Base-by-base conservation (phyloP, 371 early-diverging fungal genomes). In the Rozella allomycis region DNA sequence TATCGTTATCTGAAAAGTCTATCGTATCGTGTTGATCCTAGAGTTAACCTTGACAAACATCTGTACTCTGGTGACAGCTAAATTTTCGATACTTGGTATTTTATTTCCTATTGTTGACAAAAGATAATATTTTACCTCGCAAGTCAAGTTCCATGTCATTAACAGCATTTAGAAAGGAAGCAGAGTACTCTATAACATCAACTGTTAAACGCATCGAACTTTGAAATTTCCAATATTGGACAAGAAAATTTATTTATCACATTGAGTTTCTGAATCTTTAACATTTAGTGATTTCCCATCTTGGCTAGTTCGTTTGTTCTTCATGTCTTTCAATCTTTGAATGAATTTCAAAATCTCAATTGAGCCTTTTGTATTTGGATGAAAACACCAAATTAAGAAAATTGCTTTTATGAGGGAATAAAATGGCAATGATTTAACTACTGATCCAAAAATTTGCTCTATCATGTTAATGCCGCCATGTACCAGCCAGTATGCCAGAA, bases 1-100 rank as follows among this genome's bases (percentile, higher is more conserved):
- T 55, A 27, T 81, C 83, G 49, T 94, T 94, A 50, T 84, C 73
- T 33, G 82, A 77, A 21, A 94, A 60, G 49, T 91, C 87, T 31
- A 94, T 60, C 14, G 82, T 59, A 53, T 91, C 91, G 54, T 88
- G 70, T 36, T 70, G 63, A 51, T 90, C 83, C 78, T 79, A 38
- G 13, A 17, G 3, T 18, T 10, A 1, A 14, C n/a, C 4, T 30
- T n/a, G 2, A 30, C 12, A 10, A n/a, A 30, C 14, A n/a, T n/a
- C 22, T 32, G 33, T 60, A 79, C 79, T 62, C 74, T 84, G 10
- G 87, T 76, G 7, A 74, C 78, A 33, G 85, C 82, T 17, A 94
- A 58, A 52, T 94, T 90, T 50, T 94, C 91, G 35, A 94, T 77
- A 37, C 61, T 58, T 32, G 81, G 70, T 27, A 90, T 80, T 45